phyloP scores from a whole-genome alignment of 257 asterid genomes.

The Solanum sejunctum region DNA sequence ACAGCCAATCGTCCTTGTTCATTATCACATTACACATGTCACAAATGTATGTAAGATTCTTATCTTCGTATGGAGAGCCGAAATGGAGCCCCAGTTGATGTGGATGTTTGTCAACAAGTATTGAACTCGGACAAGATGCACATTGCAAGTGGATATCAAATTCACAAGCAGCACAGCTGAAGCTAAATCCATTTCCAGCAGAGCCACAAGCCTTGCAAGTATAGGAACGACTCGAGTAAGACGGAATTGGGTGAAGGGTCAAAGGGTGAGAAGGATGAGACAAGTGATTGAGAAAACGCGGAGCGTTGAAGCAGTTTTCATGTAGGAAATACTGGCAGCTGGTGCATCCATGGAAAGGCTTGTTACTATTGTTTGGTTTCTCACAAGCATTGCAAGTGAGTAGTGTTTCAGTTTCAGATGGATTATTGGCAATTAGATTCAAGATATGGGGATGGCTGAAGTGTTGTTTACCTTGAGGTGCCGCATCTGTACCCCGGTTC shows the following conservation, averaged over 20 bases:
- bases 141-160: constrained; percentile 21
- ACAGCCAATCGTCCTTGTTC: constrained; percentile 5
- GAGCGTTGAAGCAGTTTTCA: constrained; percentile 13
- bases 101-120: not conserved
- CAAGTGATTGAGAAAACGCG: constrained; percentile 17
- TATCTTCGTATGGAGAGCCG: not conserved
- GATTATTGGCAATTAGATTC: not conserved
- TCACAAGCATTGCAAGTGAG: constrained; percentile 18
- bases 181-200: constrained; percentile 8
- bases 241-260: constrained; percentile 19
- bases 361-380: not conserved
- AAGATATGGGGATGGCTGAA: constrained; percentile 26
- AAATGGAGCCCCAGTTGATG: constrained; percentile 10
- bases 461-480: constrained; percentile 4
- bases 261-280: constrained; percentile 17
- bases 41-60: not conserved
- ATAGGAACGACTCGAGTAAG: constrained; percentile 1
- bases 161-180: constrained; percentile 16
- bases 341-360: constrained; percentile 17
- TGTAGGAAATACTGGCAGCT: constrained; percentile 18
- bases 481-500: not conserved
- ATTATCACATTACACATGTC: not conserved
- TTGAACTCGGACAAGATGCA: not conserved
- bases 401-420: not conserved
- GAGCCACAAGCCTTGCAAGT: constrained; percentile 16